Evolutionary conservation across 2,329 filamentous ascomycete species (phyloP).

Genomic region (Lasiodiplodia citricola): DNA sequence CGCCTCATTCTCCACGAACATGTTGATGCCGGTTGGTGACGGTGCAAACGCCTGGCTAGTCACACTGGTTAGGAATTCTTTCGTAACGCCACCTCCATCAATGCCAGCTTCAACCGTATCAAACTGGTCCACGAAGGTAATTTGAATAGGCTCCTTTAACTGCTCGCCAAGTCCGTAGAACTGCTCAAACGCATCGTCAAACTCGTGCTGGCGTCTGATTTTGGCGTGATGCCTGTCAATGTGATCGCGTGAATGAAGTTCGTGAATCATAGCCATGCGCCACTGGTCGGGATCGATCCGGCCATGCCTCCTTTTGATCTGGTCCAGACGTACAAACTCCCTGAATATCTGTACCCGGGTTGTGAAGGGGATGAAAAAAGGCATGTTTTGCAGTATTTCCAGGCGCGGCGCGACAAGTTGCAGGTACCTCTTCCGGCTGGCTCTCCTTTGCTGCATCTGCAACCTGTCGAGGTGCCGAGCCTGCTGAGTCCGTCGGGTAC

Average conservation of each 20-base stretch:
- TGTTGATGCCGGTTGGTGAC: slow-evolving; percentile 55
- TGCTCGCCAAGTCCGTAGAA: slow-evolving; percentile 83
- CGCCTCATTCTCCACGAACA: slow-evolving; percentile 85
- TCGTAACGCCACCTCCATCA: slow-evolving; percentile 95
- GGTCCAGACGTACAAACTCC: slow-evolving; percentile 87
- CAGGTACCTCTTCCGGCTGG: slow-evolving; percentile 71
- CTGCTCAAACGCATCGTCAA: slow-evolving; percentile 82
- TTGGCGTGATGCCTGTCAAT: slow-evolving; percentile 69
- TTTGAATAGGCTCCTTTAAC: slow-evolving; percentile 93
- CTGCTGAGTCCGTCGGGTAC: slow-evolving; percentile 66
- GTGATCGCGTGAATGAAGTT: slow-evolving; percentile 41
- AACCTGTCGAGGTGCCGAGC: slow-evolving; percentile 67
- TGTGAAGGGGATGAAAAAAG: slow-evolving; percentile 93
- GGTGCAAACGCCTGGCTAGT: slow-evolving; percentile 82
- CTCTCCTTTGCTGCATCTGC: slow-evolving; percentile 68
- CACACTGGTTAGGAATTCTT: slow-evolving; percentile 91
- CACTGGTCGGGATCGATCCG: slow-evolving; percentile 75
- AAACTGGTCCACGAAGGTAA: slow-evolving; percentile 93
- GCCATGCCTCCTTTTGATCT: slow-evolving; percentile 71
- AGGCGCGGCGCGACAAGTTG: slow-evolving; percentile 80
- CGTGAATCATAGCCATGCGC: slow-evolving; percentile 62
- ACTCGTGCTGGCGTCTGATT: slow-evolving; percentile 78
- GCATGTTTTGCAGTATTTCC: slow-evolving; percentile 93
- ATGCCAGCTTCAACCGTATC: slow-evolving; percentile 88
- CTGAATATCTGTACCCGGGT: slow-evolving; percentile 91